Evolutionary conservation across 805 yeast species (phyloP).

Genomic region (Suhomyces prunicola): DNA sequence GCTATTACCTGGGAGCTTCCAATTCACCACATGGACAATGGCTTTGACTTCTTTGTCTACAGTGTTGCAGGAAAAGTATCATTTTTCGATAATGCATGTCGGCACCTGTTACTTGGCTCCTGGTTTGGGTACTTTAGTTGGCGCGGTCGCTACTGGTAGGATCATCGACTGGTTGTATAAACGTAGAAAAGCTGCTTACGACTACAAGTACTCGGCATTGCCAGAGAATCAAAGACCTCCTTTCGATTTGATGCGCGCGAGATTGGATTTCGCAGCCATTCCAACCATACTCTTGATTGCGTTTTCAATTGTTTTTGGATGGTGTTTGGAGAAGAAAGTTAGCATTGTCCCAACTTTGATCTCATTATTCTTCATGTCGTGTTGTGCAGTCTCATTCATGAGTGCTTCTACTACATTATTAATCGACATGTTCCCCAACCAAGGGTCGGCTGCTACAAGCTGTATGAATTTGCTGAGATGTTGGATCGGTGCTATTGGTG

Average conservation of each 20-base stretch:
- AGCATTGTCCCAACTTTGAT: conserved; percentile 56
- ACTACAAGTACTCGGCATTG: conserved; percentile 22
- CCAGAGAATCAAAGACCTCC: conserved; percentile 21
- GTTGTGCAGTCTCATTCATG: conserved; percentile 56
- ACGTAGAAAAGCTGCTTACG: conserved; percentile 18
- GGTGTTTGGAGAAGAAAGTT: conserved; percentile 57
- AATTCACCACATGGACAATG: conserved; percentile 70
- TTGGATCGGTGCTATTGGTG: conserved; percentile 63
- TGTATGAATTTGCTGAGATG: conserved; percentile 73
- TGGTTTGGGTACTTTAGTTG: conserved; percentile 63
- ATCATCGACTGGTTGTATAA: conserved; percentile 52
- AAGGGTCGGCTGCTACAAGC: conserved; percentile 72
- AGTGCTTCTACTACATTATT: conserved; percentile 61
- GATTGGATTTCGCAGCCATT: conserved; percentile 43
- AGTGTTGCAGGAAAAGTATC: conserved; percentile 47
- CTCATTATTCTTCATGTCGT: conserved; percentile 54
- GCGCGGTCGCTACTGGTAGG: conserved; percentile 59
- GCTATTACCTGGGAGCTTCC: conserved; percentile 57
- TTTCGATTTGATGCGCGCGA: conserved; percentile 54
- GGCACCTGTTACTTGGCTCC: conserved; percentile 75
- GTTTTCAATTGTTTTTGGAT: conserved; percentile 58
- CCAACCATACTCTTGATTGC: conserved; percentile 43
- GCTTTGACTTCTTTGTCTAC: conserved; percentile 64
- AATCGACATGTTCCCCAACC: conserved; percentile 72
- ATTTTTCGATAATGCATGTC: conserved; percentile 50